Percentiles rank a stretch among this genome's conserved stretches.
Evolutionary conservation across 2,329 filamentous ascomycete genomes (phyloP).

Genomic region (Magnaporthiopsis incrustans): DNA sequence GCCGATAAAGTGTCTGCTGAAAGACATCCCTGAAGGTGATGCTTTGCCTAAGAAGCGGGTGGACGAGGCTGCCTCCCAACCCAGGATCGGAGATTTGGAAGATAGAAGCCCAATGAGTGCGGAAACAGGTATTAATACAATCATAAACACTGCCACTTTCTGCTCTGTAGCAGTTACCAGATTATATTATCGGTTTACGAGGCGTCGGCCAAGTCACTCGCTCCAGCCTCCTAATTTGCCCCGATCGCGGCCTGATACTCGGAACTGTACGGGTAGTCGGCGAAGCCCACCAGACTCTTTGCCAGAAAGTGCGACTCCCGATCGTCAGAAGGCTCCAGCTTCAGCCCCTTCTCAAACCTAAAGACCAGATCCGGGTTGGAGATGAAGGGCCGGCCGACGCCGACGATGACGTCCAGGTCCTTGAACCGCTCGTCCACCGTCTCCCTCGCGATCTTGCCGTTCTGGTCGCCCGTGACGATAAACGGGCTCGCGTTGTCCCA

Average conservation of each 20-base stretch:
- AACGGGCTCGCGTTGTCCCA: slow-evolving; percentile 22
- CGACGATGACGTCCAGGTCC: slow-evolving; percentile 22
- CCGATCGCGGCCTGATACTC: slow-evolving; percentile 4
- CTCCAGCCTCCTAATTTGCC: neutral
- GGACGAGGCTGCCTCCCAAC: too few relatives aligned
- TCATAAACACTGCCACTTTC: too few relatives aligned
- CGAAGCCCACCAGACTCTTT: slow-evolving; percentile 28
- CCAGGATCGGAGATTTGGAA: too few relatives aligned
- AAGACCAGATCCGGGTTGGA: slow-evolving; percentile 37
- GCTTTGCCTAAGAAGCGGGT: too few relatives aligned
- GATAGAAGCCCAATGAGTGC: too few relatives aligned
- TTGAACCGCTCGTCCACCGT: slow-evolving; percentile 20
- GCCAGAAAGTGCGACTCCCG: slow-evolving; percentile 29
- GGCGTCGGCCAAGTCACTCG: too few relatives aligned
- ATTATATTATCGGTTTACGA: too few relatives aligned
- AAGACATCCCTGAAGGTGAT: too few relatives aligned
- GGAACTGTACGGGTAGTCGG: slow-evolving; percentile 24
- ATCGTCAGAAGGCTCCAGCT: slow-evolving; percentile 28
- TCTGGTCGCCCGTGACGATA: slow-evolving; percentile 22
- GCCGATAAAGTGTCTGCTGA: too few relatives aligned
- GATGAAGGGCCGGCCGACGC: slow-evolving; percentile 33
- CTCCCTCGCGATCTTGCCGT: slow-evolving; percentile 14
- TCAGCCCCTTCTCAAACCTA: slow-evolving; percentile 27
- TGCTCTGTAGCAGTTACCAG: too few relatives aligned
- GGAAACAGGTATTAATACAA: too few relatives aligned